A percentile compares a stretch with the other conserved stretches of the same genome.
These are phyloP conservation scores for Yamadazyma paraphyllophila DNA, from an alignment of 805 yeast species.

Conservation along the genomic window DNA sequence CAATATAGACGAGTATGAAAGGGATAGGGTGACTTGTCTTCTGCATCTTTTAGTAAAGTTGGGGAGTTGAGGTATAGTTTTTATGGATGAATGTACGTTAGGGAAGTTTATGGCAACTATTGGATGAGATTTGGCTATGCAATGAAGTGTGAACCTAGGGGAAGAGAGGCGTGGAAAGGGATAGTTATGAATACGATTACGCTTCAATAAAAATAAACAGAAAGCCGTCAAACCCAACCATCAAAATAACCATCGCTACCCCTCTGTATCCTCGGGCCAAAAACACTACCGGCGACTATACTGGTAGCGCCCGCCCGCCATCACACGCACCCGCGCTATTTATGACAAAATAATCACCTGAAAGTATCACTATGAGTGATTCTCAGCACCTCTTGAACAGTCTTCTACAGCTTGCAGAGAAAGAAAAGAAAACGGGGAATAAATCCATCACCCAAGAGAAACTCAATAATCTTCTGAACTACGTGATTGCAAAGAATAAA, in stretches of 20 bases:
- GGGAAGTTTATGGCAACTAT: neutral
- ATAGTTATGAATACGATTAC: no score
- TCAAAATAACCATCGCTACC: no score
- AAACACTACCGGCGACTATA: no score
- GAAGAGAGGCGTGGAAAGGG: no score
- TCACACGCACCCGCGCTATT: neutral
- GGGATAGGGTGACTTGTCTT: neutral
- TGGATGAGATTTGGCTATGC: no score
- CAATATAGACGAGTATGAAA: constrained; percentile 8
- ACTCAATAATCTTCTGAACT: constrained; percentile 28
- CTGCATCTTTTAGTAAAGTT: constrained; percentile 1
- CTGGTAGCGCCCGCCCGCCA: neutral
- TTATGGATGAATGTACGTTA: neutral
- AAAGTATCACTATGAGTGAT: constrained; percentile 10
- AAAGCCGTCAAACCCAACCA: no score
- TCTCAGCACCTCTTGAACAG: constrained; percentile 26
- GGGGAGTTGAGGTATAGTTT: neutral
- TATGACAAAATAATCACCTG: neutral
- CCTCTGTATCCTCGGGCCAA: no score
- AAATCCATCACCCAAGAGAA: constrained; percentile 37
- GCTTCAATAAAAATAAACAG: no score
- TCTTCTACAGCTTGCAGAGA: constrained; percentile 31
- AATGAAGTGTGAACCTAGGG: no score
- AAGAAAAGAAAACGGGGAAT: constrained; percentile 39
- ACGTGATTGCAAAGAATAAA: constrained; percentile 19